A percentile compares a stretch with the other conserved stretches of the same genome.
Evolutionary conservation across 83 land plant species (phyloP).

Genomic region (Isoetes engelmannii): DNA sequence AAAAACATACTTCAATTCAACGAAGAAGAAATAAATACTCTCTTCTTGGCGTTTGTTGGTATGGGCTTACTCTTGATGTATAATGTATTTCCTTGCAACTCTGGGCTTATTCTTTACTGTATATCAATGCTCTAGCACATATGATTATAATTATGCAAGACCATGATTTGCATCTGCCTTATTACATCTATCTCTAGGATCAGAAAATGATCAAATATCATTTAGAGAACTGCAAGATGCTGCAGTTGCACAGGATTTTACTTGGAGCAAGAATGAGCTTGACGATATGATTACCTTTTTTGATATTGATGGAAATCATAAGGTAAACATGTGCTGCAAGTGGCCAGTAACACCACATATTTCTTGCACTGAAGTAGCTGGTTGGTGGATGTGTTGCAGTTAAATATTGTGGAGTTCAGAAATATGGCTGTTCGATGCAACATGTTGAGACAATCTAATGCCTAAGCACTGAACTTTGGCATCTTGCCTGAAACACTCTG

Average conservation of each 20-base stretch:
- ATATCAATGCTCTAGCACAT: not conserved
- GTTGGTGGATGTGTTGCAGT: not conserved
- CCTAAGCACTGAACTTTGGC: not conserved
- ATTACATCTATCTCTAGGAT: not conserved
- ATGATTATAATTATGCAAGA: not conserved
- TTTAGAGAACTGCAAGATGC: constrained; percentile 1
- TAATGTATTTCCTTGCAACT: not conserved
- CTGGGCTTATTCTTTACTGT: not conserved
- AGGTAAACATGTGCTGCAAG: not conserved
- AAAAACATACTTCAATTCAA: not conserved
- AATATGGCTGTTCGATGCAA: constrained; percentile 1
- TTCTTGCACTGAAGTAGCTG: not conserved
- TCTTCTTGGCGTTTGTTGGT: not conserved
- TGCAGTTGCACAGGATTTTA: constrained; percentile 1
- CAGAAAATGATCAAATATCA: not conserved
- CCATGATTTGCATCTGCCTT: not conserved
- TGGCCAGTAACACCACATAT: not conserved
- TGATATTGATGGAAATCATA: not conserved
- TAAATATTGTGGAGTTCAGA: not conserved
- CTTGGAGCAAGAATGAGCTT: constrained; percentile 4
- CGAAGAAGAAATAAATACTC: not conserved
- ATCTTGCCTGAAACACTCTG: no score
- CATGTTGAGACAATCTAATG: not conserved
- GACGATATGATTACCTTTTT: constrained; percentile 1
- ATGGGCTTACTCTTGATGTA: not conserved